phyloP scores from a whole-genome alignment of 1,284 basidiomycete genomes.

The Rhizoctonia solani region DNA sequence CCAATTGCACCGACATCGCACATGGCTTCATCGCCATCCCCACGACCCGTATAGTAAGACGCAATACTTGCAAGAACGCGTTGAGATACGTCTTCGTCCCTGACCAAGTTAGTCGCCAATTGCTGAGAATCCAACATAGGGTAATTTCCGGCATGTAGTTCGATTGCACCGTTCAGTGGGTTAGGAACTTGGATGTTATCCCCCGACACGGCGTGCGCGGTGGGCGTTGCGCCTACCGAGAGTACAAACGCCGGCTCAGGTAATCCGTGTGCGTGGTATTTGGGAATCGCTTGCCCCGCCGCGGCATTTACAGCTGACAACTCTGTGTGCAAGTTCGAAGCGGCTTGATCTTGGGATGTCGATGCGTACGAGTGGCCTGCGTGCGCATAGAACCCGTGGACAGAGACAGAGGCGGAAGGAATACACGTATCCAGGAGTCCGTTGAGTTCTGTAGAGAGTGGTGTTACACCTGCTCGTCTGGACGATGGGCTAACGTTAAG shows the following conservation, averaged over 20 bases:
- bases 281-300: slow-evolving; percentile 59
- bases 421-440: slow-evolving; percentile 59
- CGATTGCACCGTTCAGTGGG: slow-evolving; percentile 57
- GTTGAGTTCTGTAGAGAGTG: slow-evolving; percentile 58
- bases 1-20: slow-evolving; percentile 83
- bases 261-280: slow-evolving; percentile 45
- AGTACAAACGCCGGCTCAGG: slow-evolving; percentile 59
- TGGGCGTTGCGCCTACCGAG: slow-evolving; percentile 85
- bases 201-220: slow-evolving; percentile 73
- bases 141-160: slow-evolving; percentile 84
- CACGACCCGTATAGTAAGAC: slow-evolving; percentile 74
- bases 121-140: slow-evolving; percentile 85
- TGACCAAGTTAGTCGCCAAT: slow-evolving; percentile 69
- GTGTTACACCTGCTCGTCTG: slow-evolving; percentile 80
- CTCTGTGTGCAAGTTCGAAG: slow-evolving; percentile 69
- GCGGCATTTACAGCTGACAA: slow-evolving; percentile 71
- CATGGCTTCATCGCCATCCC: slow-evolving; percentile 69
- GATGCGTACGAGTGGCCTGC: slow-evolving; percentile 78
- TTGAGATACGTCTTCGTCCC: slow-evolving; percentile 62
- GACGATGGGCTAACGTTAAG: slow-evolving; percentile 21
- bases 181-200: slow-evolving; percentile 48
- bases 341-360: slow-evolving; percentile 63
- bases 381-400: slow-evolving; percentile 86
- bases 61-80: slow-evolving; percentile 73
- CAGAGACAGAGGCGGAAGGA: slow-evolving; percentile 57